These are phyloP conservation scores for Rhizopus delemar DNA, from an alignment of 371 early-diverging fungal genomes.

Conservation along the genomic window DNA sequence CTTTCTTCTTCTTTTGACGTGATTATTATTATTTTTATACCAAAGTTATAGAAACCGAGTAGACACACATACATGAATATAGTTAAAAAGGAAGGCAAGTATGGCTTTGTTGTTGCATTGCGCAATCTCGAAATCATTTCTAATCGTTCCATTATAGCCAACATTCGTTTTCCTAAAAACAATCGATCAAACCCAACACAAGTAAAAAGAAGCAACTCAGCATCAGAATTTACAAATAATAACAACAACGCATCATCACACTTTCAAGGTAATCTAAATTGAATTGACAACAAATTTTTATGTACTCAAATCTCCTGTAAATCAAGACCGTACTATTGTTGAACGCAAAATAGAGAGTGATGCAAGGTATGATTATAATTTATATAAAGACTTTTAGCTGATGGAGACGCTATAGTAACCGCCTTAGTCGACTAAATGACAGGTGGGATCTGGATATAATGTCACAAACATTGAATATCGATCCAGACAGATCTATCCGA, in stretches of 20 bases:
- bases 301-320: no score
- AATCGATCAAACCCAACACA: no score
- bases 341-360: background rate
- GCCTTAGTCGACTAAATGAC: background rate
- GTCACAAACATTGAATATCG: background rate
- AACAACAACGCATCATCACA: no score
- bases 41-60: background rate
- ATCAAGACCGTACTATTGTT: no score
- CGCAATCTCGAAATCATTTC: background rate
- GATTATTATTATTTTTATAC: background rate
- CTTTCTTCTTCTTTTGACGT: slow-evolving; percentile 70
- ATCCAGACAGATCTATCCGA: background rate
- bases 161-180: no score
- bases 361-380: background rate
- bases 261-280: no score
- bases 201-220: no score
- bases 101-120: background rate
- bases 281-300: no score
- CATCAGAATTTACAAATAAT: no score
- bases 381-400: no score
- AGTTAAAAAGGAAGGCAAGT: background rate
- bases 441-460: background rate
- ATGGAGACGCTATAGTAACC: background rate
- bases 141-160: background rate
- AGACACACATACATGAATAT: background rate